Base-by-base conservation (phyloP, 768 basidiomycete species). In the Termitomyces sp. region DNA sequence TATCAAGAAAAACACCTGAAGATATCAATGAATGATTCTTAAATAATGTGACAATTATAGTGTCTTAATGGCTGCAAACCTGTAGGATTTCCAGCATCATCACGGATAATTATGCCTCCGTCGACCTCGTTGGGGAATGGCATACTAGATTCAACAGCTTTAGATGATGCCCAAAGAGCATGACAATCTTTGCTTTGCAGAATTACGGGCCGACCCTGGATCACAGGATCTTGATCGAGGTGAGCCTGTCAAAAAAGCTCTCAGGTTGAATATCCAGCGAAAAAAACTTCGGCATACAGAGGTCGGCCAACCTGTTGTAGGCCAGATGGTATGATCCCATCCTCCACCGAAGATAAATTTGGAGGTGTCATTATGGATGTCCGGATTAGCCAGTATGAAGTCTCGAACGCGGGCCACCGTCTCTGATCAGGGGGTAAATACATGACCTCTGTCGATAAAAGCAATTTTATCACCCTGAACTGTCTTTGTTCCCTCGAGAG, bases 251-350 rank as follows among this genome's bases (percentile, higher is more conserved):
- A 53, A 21, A 48, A 45, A 55, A 32, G 24, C 26, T 40, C 21
- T 49, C n/a, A 45, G 6, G 30, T 22, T 3, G 22, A 32, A 50
- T 14, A 14, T 26, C 35, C 15, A 19, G 11, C 42, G 40, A 35
- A 53, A n/a, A 40, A 44, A 12, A 10, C 55, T 35, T 51, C 32
- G 38, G 73, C 80, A 55, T 63, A 90, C 91, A 55, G 84, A 78
- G 43, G 79, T 82, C 7, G 91, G 91, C 77, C 85, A 92, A 21
- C 72, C 70, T 30, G 73, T 68, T 19, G 66, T 66, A 8, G 78
- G 72, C 88, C 88, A 90, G 51, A 77, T 70, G 1, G 91, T 95
- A 68, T 96, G 94, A 67, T 96, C 90, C 93, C 94, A 96, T 1
- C 93, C 94, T 65, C 88, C 83, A 2, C 92, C 92, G 53, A 84